Percentiles rank a stretch among this genome's conserved stretches.
Conservation (phyloP, 371 early-diverging fungal species). For the Mucor lusitanicus region DNA sequence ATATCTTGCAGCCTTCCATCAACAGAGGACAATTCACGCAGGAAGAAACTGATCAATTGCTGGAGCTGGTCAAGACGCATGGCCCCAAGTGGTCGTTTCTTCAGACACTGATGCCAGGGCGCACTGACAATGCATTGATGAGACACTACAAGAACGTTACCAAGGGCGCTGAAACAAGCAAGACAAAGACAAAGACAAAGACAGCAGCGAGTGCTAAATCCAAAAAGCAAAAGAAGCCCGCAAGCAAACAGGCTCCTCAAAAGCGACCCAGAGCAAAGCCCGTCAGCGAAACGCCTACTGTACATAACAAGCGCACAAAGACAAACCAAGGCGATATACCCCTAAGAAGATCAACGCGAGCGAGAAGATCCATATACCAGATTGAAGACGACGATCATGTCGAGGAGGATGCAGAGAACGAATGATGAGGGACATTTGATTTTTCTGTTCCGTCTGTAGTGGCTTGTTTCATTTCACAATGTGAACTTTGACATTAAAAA, state of each 20-base stretch:
- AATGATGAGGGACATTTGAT: background rate
- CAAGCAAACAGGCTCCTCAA: background rate
- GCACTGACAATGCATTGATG: slow-evolving; percentile 38
- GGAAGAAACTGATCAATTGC: slow-evolving; percentile 34
- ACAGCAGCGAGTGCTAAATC: background rate
- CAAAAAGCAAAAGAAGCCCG: background rate
- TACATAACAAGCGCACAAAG: background rate
- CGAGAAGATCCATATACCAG: background rate
- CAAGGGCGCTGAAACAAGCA: background rate
- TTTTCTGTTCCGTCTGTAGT: background rate
- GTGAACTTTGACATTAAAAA: background rate
- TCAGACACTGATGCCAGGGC: slow-evolving; percentile 30
- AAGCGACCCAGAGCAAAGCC: background rate
- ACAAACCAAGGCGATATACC: too few relatives aligned
- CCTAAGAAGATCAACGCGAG: background rate
- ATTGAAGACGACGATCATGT: background rate
- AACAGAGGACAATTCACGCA: slow-evolving; percentile 55
- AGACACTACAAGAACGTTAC: slow-evolving; percentile 11
- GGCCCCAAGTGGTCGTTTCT: slow-evolving; percentile 39
- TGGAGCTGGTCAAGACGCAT: slow-evolving; percentile 20
- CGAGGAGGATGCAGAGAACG: background rate
- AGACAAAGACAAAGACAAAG: background rate
- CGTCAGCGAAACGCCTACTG: background rate
- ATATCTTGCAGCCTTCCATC: slow-evolving; percentile 68
- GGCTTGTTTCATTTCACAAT: background rate